A percentile compares a stretch with the other conserved stretches of the same genome.
Evolutionary conservation across 208 protist genomes (phyloP).

Genomic region (Crithidia acanthocephali): DNA sequence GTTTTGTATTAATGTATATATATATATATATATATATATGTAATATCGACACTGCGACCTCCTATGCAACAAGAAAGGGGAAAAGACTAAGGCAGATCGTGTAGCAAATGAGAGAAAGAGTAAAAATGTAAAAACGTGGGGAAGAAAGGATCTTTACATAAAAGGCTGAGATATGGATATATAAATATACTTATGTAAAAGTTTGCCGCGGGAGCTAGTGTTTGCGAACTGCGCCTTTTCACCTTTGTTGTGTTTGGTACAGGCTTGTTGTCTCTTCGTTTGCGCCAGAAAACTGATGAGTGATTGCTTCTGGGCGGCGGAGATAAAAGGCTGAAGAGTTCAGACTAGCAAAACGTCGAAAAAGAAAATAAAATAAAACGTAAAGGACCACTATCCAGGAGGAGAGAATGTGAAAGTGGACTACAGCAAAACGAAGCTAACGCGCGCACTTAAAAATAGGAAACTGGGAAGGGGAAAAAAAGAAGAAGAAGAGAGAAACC

Average conservation of each 20-base stretch:
- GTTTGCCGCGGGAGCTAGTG: neutral
- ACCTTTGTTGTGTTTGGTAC: neutral
- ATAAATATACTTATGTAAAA: neutral
- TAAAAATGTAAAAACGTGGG: neutral
- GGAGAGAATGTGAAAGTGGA: neutral
- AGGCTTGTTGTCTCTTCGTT: neutral
- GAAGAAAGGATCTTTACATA: neutral
- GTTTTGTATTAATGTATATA: neutral
- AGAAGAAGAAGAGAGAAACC: constrained; percentile 13
- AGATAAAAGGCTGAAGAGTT: neutral
- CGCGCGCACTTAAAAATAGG: constrained; percentile 2
- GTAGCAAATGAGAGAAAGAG: neutral
- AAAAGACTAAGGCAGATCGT: neutral
- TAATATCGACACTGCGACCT: neutral
- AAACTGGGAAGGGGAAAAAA: constrained; percentile 6
- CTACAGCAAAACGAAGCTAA: neutral
- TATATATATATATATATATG: too few relatives aligned
- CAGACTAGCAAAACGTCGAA: neutral
- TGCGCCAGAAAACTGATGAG: neutral
- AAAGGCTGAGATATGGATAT: neutral
- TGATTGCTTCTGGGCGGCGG: neutral
- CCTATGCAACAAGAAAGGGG: neutral
- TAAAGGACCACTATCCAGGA: neutral
- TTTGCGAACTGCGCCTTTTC: neutral
- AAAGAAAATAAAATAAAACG: neutral